Base-by-base conservation (phyloP, 805 yeast species). In the Tetrapisispora phaffii region DNA sequence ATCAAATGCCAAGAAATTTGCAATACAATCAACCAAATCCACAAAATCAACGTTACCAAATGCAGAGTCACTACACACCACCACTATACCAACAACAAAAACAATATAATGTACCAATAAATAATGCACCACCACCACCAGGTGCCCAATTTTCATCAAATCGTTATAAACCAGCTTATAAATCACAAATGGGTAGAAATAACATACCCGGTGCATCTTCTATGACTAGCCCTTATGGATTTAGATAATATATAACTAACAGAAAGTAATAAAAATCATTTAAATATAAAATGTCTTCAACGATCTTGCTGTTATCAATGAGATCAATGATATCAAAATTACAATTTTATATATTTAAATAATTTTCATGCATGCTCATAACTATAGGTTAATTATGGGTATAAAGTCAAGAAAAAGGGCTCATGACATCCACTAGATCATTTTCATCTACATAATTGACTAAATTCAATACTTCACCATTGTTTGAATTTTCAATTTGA, bases 141-240 rank as follows among this genome's bases (percentile, higher is more conserved):
- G 56, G 57, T 28, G 60, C 58, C 29, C 55, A 60, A 38, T 55
- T 70, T 13, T 59, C 76, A 1, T 34, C 52, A 21, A 34, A 52
- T 13, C 57, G 60, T 31, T 67, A 63, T 47, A 62, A 59, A 42
- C 72, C 73, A 22, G 70, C 71, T 1, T 70, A 69, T 47, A 70
- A 64, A 50, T 64, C 66, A 49, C 56, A 60, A 37, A 58, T 61
- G 40, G 57, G 59, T 4, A 65, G 54, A 35, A 63, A 62, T 26
- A 57, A 57, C 39, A 38, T 70, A 26, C 70, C 73, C 2, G 64
- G 75, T 12, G 71, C 76, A 12, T 70, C 74, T 8, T 64, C 75
- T 1, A 45, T 65, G 36, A 73, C 70, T 47, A 67, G 74, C 51
- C 75, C 77, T 2, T 76, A 74, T 50, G 71, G 63, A 34, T 55